Conservation (phyloP, 257 asterid genomes). For the Solanum ossicruentum region DNA sequence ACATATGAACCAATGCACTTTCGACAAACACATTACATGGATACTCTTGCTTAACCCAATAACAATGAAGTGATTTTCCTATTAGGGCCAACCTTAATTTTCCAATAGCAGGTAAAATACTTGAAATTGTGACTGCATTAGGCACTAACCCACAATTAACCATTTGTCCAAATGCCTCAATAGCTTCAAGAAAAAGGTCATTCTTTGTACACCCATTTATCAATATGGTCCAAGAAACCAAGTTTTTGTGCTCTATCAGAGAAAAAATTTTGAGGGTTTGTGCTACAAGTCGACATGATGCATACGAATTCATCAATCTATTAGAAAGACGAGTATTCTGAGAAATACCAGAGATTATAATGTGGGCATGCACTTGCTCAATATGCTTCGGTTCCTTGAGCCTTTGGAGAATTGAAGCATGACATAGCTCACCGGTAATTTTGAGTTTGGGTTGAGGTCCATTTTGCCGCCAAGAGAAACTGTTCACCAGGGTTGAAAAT, state of each 20-base stretch:
- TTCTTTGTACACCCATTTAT: constrained; percentile 43
- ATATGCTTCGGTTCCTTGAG: constrained; percentile 26
- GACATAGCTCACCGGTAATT: not conserved
- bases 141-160: constrained; percentile 26
- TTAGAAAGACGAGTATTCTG: constrained; percentile 31
- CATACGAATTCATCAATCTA: constrained; percentile 41
- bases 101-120: constrained; percentile 47
- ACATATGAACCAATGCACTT: constrained; percentile 42
- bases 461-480: constrained; percentile 20
- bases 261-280: constrained; percentile 33
- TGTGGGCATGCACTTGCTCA: constrained; percentile 34
- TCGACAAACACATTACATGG: constrained; percentile 33
- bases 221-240: constrained; percentile 54
- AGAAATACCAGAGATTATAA: constrained; percentile 25
- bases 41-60: constrained; percentile 24
- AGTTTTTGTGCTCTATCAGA: constrained; percentile 15
- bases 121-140: constrained; percentile 41
- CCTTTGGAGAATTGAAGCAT: constrained; percentile 24
- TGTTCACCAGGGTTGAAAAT: constrained; percentile 1
- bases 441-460: not conserved
- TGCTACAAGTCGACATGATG: constrained; percentile 20
- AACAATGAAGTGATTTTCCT: constrained; percentile 50
- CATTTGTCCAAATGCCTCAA: constrained; percentile 31
- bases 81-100: constrained; percentile 12
- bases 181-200: constrained; percentile 30